Percentiles rank a stretch among this genome's conserved stretches.
These are phyloP conservation scores for Ophiosphaerella herpotricha DNA, from an alignment of 2,329 filamentous ascomycete species.

Conservation along the genomic window DNA sequence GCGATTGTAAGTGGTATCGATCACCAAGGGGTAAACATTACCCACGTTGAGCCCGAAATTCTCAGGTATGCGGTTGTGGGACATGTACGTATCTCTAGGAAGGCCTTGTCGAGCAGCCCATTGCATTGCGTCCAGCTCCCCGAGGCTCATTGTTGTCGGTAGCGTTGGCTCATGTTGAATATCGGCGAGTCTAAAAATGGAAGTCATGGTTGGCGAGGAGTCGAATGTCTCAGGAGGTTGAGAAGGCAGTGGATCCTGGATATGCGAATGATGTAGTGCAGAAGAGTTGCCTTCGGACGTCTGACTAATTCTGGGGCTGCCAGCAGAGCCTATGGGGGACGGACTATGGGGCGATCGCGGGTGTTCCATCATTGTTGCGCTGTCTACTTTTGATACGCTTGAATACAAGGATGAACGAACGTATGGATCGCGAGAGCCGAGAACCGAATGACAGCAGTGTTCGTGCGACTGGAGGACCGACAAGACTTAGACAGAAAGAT, in stretches of 20 bases:
- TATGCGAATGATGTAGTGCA: conserved; percentile 20
- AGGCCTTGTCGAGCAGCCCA: conserved; percentile 26
- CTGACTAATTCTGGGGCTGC: conserved; percentile 17
- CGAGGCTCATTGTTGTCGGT: conserved; percentile 18
- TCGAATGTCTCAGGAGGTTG: conserved; percentile 13
- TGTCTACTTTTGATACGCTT: conserved; percentile 28
- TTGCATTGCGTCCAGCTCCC: conserved; percentile 20
- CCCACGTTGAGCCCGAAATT: conserved; percentile 11
- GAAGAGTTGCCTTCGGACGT: conserved; percentile 21
- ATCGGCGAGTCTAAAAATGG: conserved; percentile 13
- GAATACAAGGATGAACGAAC: conserved; percentile 9
- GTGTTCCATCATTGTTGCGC: conserved; percentile 38
- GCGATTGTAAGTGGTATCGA: conserved; percentile 25
- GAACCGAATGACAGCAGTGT: conserved; percentile 32
- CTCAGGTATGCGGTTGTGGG: conserved; percentile 15
- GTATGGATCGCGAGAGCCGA: conserved; percentile 22
- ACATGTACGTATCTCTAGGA: conserved; percentile 8
- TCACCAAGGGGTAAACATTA: conserved; percentile 20
- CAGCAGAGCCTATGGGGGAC: conserved; percentile 26
- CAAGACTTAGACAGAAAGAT: conserved; percentile 10
- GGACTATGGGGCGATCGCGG: conserved; percentile 32
- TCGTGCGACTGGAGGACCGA: conserved; percentile 36
- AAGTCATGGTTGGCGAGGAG: conserved; percentile 18
- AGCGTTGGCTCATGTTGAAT: conserved; percentile 3
- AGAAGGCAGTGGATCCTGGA: conserved; percentile 16